phyloP scores from a whole-genome alignment of 2,329 filamentous ascomycete genomes.

The Septoria linicola region DNA sequence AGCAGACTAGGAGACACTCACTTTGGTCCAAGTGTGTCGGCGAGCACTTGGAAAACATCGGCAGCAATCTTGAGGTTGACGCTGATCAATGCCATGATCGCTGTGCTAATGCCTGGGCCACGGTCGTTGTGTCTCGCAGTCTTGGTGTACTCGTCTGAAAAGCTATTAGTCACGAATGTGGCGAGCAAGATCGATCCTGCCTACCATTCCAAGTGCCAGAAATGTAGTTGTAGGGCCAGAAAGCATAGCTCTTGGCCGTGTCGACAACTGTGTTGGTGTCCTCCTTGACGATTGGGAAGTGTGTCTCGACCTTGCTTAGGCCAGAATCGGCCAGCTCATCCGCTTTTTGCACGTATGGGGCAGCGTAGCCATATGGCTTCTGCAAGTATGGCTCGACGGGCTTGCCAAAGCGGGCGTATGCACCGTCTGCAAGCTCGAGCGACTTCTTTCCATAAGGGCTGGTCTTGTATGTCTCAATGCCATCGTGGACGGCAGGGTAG shows the following conservation, averaged over 20 bases:
- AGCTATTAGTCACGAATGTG: constrained; percentile 13
- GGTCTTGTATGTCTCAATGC: constrained; percentile 73
- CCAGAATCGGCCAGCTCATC: constrained; percentile 64
- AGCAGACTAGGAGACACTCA: background rate
- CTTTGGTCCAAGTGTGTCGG: constrained; percentile 13
- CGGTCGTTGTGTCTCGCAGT: constrained; percentile 37
- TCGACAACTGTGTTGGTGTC: constrained; percentile 55
- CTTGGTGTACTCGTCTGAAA: constrained; percentile 41
- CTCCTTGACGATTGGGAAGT: constrained; percentile 59
- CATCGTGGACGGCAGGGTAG: constrained; percentile 80
- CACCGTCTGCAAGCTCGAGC: constrained; percentile 69
- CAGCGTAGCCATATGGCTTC: constrained; percentile 77
- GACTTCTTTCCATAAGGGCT: constrained; percentile 84
- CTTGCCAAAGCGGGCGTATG: constrained; percentile 73
- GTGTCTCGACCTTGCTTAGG: constrained; percentile 49
- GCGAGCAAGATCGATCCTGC: constrained; percentile 5
- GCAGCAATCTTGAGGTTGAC: constrained; percentile 37
- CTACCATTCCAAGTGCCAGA: constrained; percentile 36
- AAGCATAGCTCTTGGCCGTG: constrained; percentile 62
- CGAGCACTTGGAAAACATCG: constrained; percentile 32
- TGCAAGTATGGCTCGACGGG: constrained; percentile 76
- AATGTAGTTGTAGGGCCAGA: constrained; percentile 49
- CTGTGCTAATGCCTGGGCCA: constrained; percentile 32
- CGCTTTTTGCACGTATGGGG: constrained; percentile 79
- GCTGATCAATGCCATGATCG: constrained; percentile 37